phyloP scores from a whole-genome alignment of 2,329 filamentous ascomycete genomes.

The Beauveria bassiana region DNA sequence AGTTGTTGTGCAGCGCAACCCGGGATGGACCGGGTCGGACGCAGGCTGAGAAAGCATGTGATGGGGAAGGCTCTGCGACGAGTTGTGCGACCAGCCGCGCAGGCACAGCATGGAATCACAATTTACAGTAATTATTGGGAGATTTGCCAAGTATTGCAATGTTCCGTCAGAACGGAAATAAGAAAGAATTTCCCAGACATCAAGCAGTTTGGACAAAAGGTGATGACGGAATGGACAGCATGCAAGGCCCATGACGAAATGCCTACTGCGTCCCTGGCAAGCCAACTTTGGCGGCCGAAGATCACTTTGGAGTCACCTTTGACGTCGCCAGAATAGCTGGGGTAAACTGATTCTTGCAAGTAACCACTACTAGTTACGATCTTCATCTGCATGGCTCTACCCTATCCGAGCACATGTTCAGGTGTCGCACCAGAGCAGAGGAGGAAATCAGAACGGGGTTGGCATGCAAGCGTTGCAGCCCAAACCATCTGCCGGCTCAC shows the following conservation, averaged over 20 bases:
- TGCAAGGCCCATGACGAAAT: neutral
- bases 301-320: neutral
- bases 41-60: neutral
- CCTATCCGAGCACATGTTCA: neutral
- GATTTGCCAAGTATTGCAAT: no score
- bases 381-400: neutral
- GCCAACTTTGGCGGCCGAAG: neutral
- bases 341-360: no score
- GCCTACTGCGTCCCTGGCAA: no score
- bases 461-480: no score
- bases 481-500: no score
- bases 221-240: neutral
- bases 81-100: neutral
- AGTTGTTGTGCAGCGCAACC: neutral
- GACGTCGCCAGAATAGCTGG: neutral
- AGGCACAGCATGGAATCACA: no score
- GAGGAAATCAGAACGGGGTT: no score
- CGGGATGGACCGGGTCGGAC: conserved; percentile 9
- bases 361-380: neutral
- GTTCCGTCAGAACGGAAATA: no score
- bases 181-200: no score
- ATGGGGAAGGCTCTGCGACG: neutral
- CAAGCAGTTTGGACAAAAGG: neutral
- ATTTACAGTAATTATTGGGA: no score
- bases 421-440: no score